phyloP scores from a whole-genome alignment of 306 rosid species.

The Corylus americana region DNA sequence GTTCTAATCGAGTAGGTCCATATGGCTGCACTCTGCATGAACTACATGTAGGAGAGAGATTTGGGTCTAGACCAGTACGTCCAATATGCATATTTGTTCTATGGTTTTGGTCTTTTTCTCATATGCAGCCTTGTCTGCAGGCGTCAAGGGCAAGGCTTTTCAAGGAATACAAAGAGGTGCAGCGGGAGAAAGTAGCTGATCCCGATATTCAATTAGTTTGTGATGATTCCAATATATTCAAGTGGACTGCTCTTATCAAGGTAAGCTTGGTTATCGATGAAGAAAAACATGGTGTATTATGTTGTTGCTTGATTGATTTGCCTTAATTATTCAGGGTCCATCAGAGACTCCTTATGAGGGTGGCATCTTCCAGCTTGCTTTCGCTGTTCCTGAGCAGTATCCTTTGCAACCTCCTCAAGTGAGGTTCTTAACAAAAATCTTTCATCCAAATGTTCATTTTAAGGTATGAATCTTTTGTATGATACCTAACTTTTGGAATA shows the following conservation, averaged over 20 bases:
- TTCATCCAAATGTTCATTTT: slow-evolving; percentile 98
- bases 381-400: slow-evolving; percentile 89
- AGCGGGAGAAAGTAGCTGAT: slow-evolving; percentile 82
- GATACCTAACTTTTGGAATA: background rate
- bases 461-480: slow-evolving; percentile 50
- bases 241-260: slow-evolving; percentile 95
- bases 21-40: background rate
- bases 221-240: slow-evolving; percentile 89
- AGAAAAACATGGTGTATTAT: background rate
- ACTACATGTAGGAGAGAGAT: background rate
- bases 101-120: background rate
- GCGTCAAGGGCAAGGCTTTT: slow-evolving; percentile 93
- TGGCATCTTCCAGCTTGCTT: slow-evolving; percentile 94
- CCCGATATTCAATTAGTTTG: slow-evolving; percentile 89
- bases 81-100: background rate
- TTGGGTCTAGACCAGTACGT: background rate
- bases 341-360: slow-evolving; percentile 98
- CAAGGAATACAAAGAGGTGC: slow-evolving; percentile 98
- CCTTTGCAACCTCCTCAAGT: slow-evolving; percentile 99
- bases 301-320: slow-evolving; percentile 7
- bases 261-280: slow-evolving; percentile 27
- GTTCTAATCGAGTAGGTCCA: background rate
- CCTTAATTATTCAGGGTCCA: slow-evolving; percentile 68
- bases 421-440: slow-evolving; percentile 90
- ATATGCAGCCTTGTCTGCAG: slow-evolving; percentile 29